phyloP scores from a whole-genome alignment of 768 basidiomycete genomes.

The Termitomyces titanicus region DNA sequence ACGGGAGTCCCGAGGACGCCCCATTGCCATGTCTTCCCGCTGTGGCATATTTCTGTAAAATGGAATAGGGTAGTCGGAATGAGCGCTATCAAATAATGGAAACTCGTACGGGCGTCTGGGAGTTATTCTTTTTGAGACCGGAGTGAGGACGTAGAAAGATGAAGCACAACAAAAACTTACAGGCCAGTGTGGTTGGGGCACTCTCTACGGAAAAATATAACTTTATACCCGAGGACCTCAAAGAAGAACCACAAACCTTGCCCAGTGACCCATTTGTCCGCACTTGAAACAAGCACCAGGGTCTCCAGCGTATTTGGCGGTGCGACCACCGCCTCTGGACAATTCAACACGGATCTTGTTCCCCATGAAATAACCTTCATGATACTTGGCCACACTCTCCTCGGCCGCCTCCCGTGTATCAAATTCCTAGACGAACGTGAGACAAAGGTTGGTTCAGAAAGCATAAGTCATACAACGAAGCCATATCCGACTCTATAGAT shows the following conservation, averaged over 20 bases:
- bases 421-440: conserved; percentile 60
- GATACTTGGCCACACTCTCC: conserved; percentile 83
- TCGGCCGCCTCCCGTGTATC: conserved; percentile 78
- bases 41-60: conserved; percentile 36
- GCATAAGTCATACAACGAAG: conserved; percentile 65
- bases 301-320: conserved; percentile 79
- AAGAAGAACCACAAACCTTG: conserved; percentile 50
- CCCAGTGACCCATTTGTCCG: conserved; percentile 85
- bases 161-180: conserved; percentile 35
- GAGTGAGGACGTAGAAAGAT: neutral
- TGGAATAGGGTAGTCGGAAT: conserved; percentile 50
- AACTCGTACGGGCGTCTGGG: conserved; percentile 46
- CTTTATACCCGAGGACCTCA: neutral
- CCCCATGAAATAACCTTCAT: conserved; percentile 90
- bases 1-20: conserved; percentile 49
- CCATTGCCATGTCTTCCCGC: conserved; percentile 55
- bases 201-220: conserved; percentile 43
- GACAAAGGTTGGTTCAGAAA: neutral
- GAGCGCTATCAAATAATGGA: conserved; percentile 56
- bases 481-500: conserved; percentile 74
- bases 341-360: conserved; percentile 88
- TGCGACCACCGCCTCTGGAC: conserved; percentile 80
- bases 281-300: conserved; percentile 89
- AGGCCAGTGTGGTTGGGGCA: conserved; percentile 56
- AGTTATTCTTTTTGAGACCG: conserved; percentile 19